Evolutionary conservation across 257 asterid species (phyloP).

Genomic region (Solanum etuberosum): DNA sequence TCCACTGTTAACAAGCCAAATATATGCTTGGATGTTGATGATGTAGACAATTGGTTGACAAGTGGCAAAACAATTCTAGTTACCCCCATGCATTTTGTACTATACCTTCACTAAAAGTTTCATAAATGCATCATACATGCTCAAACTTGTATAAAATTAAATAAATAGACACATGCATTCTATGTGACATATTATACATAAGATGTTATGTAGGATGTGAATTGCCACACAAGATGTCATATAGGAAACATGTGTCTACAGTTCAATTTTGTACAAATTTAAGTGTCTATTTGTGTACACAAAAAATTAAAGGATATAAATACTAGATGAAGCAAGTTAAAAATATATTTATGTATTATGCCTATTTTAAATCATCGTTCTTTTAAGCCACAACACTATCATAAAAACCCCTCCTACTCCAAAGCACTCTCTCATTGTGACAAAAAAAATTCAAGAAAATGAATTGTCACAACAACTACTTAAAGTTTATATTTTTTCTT

Average conservation of each 20-base stretch:
- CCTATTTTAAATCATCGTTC: background rate
- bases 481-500: background rate
- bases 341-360: background rate
- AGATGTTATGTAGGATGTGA: no score
- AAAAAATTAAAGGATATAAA: no score
- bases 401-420: background rate
- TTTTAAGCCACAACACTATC: background rate
- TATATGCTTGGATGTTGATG: background rate
- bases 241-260: background rate
- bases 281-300: no score
- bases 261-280: no score
- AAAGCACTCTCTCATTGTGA: background rate
- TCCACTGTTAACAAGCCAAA: background rate
- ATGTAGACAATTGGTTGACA: background rate
- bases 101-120: background rate
- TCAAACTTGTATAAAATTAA: no score
- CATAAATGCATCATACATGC: background rate
- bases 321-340: no score
- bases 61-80: background rate
- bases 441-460: background rate
- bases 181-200: no score
- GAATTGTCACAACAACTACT: background rate
- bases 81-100: background rate
- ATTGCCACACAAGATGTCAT: background rate
- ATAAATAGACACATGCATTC: fast-evolving